These are phyloP conservation scores for Hypoxylon sp. DNA, from an alignment of 2,329 filamentous ascomycete genomes.

Conservation along the genomic window DNA sequence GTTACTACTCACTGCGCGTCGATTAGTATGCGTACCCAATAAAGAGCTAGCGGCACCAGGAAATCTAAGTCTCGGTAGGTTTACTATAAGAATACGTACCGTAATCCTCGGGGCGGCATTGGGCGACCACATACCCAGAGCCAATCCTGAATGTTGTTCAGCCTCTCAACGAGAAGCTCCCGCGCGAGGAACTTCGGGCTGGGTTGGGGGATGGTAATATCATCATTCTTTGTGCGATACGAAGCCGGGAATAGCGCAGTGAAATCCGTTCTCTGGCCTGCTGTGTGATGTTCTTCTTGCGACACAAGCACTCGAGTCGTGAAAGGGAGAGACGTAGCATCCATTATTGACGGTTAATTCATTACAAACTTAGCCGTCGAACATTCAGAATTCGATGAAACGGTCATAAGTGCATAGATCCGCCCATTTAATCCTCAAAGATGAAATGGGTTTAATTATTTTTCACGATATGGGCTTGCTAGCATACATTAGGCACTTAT, in stretches of 20 bases:
- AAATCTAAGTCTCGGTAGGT: background rate
- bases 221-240: constrained; percentile 50
- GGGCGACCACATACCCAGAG: constrained; percentile 54
- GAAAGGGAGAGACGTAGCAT: constrained; percentile 33
- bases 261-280: constrained; percentile 29
- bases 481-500: background rate
- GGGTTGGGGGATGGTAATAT: constrained; percentile 49
- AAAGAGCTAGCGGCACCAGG: background rate
- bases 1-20: constrained; percentile 21
- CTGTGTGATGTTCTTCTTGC: constrained; percentile 5
- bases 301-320: constrained; percentile 33
- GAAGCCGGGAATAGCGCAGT: constrained; percentile 51
- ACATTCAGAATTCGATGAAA: background rate
- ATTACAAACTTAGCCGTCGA: background rate
- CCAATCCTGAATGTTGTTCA: constrained; percentile 53
- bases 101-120: constrained; percentile 58
- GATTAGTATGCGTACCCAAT: constrained; percentile 8
- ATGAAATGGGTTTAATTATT: constrained; percentile 4
- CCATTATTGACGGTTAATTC: constrained; percentile 22
- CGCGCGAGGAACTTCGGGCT: constrained; percentile 47
- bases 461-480: background rate
- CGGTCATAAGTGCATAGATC: background rate
- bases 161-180: constrained; percentile 53
- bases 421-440: background rate
- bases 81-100: constrained; percentile 19